A percentile compares a stretch with the other conserved stretches of the same genome.
Evolutionary conservation across 306 rosid genomes (phyloP).

Genomic region (Vachellia pachyceras): DNA sequence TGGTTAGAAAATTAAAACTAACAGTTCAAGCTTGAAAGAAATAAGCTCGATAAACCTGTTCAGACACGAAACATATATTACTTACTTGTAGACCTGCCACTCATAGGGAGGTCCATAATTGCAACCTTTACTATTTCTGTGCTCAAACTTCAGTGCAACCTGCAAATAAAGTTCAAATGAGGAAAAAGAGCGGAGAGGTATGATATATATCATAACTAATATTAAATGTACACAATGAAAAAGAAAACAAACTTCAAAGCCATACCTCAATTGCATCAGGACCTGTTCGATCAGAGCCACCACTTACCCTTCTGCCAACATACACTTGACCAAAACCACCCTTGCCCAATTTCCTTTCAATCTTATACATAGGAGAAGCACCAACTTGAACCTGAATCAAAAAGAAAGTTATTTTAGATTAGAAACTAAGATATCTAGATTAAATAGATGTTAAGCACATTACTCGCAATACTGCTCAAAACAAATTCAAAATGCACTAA

Average conservation of each 20-base stretch:
- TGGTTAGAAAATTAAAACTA: neutral
- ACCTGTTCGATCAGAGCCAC: slow-evolving; percentile 85
- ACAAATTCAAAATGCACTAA: slow-evolving; percentile 3
- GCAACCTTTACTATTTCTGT: slow-evolving; percentile 94
- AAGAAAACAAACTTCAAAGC: slow-evolving; percentile 36
- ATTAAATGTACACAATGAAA: slow-evolving; percentile 18
- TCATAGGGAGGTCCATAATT: slow-evolving; percentile 96
- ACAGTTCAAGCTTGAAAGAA: slow-evolving; percentile 9
- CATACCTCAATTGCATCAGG: slow-evolving; percentile 87
- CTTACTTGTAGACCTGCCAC: slow-evolving; percentile 93
- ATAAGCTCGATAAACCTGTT: slow-evolving; percentile 16
- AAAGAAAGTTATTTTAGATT: slow-evolving; percentile 8
- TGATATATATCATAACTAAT: slow-evolving; percentile 6
- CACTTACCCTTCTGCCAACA: slow-evolving; percentile 84
- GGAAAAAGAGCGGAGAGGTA: slow-evolving; percentile 40
- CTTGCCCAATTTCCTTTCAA: slow-evolving; percentile 92
- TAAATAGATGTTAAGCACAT: slow-evolving; percentile 11
- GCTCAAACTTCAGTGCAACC: slow-evolving; percentile 95
- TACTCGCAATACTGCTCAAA: neutral
- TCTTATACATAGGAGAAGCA: slow-evolving; percentile 80
- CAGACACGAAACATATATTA: slow-evolving; percentile 25
- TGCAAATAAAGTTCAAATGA: slow-evolving; percentile 51
- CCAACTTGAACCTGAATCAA: slow-evolving; percentile 86
- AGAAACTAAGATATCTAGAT: slow-evolving; percentile 23
- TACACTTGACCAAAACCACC: slow-evolving; percentile 98